These are phyloP conservation scores for Tricholoma saponaceum DNA, from an alignment of 768 basidiomycete species.

Conservation along the genomic window DNA sequence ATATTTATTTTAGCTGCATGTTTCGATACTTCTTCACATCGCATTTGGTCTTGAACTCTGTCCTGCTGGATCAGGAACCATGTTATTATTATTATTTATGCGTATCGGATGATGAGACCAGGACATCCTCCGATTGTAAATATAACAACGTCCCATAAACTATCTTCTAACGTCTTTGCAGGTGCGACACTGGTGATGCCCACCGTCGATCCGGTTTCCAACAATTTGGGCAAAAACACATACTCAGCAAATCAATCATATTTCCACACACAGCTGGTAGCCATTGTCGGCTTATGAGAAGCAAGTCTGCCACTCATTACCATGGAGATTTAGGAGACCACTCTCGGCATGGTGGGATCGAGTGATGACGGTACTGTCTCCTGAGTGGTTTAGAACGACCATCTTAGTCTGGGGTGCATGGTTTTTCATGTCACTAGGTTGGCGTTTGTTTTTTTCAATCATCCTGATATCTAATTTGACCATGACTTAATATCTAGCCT, in stretches of 20 bases:
- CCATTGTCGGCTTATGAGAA: slow-evolving; percentile 43
- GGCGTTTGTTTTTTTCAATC: slow-evolving; percentile 18
- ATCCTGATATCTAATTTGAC: not conserved
- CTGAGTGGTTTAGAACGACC: slow-evolving; percentile 76
- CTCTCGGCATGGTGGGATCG: slow-evolving; percentile 67
- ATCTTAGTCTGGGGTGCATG: slow-evolving; percentile 77
- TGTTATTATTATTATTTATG: not conserved
- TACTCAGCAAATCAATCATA: slow-evolving; percentile 10
- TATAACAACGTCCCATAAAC: slow-evolving; percentile 82
- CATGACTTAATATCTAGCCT: slow-evolving; percentile 41
- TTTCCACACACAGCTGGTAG: slow-evolving; percentile 20
- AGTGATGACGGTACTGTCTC: slow-evolving; percentile 63
- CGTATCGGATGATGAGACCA: slow-evolving; percentile 19
- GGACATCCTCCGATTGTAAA: slow-evolving; percentile 85
- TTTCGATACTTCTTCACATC: not conserved
- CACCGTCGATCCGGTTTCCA: slow-evolving; percentile 53
- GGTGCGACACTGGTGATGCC: slow-evolving; percentile 10
- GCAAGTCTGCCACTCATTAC: slow-evolving; percentile 40
- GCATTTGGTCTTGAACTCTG: not conserved
- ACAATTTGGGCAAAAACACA: slow-evolving; percentile 81
- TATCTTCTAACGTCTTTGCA: slow-evolving; percentile 51
- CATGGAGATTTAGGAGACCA: slow-evolving; percentile 53
- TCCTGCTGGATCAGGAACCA: not conserved
- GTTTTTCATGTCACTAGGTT: slow-evolving; percentile 75
- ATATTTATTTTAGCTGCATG: not conserved